phyloP scores from a whole-genome alignment of 371 early-diverging fungal species.

The Gilbertella persicaria region DNA sequence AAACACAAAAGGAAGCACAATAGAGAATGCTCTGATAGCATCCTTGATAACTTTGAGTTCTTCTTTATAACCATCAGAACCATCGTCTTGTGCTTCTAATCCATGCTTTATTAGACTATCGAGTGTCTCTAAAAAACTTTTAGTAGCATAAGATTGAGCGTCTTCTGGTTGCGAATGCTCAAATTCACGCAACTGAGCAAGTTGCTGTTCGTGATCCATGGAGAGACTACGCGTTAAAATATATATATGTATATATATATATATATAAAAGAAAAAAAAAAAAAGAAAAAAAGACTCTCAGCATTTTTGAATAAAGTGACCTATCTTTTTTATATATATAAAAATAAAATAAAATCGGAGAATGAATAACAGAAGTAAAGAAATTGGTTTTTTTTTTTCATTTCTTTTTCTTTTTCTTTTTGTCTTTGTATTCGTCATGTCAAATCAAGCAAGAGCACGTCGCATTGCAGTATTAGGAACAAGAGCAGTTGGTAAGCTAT shows the following conservation, averaged over 20 bases:
- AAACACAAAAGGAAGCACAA: slow-evolving; percentile 32
- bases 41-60: slow-evolving; percentile 39
- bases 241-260: no score
- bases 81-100: slow-evolving; percentile 19
- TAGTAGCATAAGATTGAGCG: slow-evolving; percentile 44
- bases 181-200: slow-evolving; percentile 37
- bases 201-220: slow-evolving; percentile 29
- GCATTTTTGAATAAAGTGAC: no score
- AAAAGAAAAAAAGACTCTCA: no score
- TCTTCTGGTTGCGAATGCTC: slow-evolving; percentile 21
- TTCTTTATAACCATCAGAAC: slow-evolving; percentile 23
- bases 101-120: slow-evolving; percentile 21
- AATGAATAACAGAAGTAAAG: no score
- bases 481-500: slow-evolving; percentile 75
- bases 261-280: no score
- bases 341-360: no score
- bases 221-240: no score
- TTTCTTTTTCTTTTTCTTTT: background rate
- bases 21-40: slow-evolving; percentile 41
- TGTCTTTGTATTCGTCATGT: background rate
- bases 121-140: slow-evolving; percentile 38
- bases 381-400: background rate
- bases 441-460: slow-evolving; percentile 50
- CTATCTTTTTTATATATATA: no score
- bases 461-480: slow-evolving; percentile 80